Evolutionary conservation across 768 basidiomycete species (phyloP).

Genomic region (Lactarius trivialis): DNA sequence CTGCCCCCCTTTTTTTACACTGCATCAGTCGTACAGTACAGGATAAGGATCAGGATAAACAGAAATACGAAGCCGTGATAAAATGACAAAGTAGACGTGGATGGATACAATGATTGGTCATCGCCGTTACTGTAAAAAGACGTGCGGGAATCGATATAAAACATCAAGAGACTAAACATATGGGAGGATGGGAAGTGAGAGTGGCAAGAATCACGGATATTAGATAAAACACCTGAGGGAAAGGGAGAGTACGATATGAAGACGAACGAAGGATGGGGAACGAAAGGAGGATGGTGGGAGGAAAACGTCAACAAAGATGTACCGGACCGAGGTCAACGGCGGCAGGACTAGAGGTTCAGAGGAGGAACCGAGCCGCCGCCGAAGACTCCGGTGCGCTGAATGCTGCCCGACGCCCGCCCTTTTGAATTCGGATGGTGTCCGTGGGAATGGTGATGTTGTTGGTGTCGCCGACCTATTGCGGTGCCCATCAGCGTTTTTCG

Average conservation of each 20-base stretch:
- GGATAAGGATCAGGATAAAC: constrained; percentile 14
- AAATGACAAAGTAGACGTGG: constrained; percentile 1
- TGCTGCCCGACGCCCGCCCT: constrained; percentile 46
- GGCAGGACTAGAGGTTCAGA: constrained; percentile 18
- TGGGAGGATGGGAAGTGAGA: not conserved
- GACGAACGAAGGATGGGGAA: not conserved
- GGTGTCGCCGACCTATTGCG: constrained; percentile 31
- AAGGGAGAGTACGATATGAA: not conserved
- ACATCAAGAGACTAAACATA: constrained; percentile 10
- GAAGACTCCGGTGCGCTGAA: constrained; percentile 41
- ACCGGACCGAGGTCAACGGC: constrained; percentile 1
- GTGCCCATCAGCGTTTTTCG: constrained; percentile 45
- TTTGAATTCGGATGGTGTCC: constrained; percentile 63
- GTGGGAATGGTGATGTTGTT: constrained; percentile 46
- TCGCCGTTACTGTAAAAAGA: constrained; percentile 2
- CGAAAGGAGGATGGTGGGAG: not conserved
- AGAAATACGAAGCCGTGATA: constrained; percentile 3
- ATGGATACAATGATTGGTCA: constrained; percentile 14
- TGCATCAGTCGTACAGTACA: constrained; percentile 13
- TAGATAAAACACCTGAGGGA: not conserved
- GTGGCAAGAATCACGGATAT: not conserved
- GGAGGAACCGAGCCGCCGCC: constrained; percentile 23
- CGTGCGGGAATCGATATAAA: constrained; percentile 2
- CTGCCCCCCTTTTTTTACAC: constrained; percentile 18
- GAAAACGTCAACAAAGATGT: not conserved